Evolutionary conservation across 2,329 filamentous ascomycete species (phyloP), one percentile per base, ranked within the genome.

Genomic region (Huntiella omanensis): DNA sequence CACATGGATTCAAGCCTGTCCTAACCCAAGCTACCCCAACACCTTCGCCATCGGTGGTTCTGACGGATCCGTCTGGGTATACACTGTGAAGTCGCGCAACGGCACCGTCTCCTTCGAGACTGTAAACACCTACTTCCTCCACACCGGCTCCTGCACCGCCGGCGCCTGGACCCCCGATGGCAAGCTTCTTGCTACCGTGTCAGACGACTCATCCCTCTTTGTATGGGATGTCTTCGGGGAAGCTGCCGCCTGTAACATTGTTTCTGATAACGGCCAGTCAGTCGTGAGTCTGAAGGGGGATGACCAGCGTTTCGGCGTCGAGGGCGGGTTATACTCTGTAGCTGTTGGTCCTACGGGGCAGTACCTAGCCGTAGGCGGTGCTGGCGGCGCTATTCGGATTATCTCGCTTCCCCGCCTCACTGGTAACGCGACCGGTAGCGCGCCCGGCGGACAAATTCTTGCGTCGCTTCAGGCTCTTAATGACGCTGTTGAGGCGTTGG

Each of bases 21-120:
- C 87, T 1, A 69, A 78, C 51, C 61, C 76, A 10, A 64, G 68
- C 4, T 75, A 83, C 58, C 74, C 80, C 50, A 92, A 95, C 63
- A 77, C 84, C 6, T 59, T 98, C 51, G 91, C 91, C 0, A 66
- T 98, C 5, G 91, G 91, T 48, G 86, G 86, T 33, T 82, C 73
- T 33, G 87, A 98, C 59, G 91, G 91, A 47, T 87, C 80, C 44
- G 86, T 95, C 37, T 98, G 91, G 91, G 81, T 98, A 7, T 94
- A 95, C 65, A 79, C 77, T n/a, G 71, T 96, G 56, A 80, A 87
- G 60, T 65, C 73, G 28, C 67, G 68, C 46, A 77, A 83, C 52
- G 38, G 62, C 33, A 62, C 62, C 43, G 68, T 65, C 56, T 63
- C 83, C 5, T 69, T 96, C 45, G 77, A 80, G 55, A 91, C 96